phyloP scores from a whole-genome alignment of 1,284 basidiomycete species.

The Takashimella koratensis region DNA sequence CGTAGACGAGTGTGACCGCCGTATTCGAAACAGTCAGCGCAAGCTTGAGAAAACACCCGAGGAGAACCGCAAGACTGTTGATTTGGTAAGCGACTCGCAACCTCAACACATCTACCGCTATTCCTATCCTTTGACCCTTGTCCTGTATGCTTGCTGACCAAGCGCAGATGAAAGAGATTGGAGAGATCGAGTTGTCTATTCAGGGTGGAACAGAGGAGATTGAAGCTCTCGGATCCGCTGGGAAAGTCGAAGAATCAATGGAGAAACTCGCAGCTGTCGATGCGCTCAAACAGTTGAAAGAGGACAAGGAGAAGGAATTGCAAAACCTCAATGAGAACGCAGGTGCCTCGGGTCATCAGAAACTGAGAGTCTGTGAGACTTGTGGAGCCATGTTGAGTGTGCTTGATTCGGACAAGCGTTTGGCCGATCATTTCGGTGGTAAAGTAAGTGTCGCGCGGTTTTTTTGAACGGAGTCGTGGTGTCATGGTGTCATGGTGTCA shows the following conservation, averaged over 20 bases:
- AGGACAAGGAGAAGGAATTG: slow-evolving; percentile 94
- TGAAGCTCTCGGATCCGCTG: slow-evolving; percentile 90
- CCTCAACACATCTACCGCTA: no score
- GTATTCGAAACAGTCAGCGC: slow-evolving; percentile 89
- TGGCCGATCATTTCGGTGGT: slow-evolving; percentile 99
- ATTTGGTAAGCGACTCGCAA: slow-evolving; percentile 75
- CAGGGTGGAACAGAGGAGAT: slow-evolving; percentile 98
- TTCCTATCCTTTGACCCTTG: no score
- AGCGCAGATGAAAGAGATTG: slow-evolving; percentile 99
- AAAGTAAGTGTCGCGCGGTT: slow-evolving; percentile 69
- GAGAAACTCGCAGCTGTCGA: slow-evolving; percentile 95
- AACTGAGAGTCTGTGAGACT: slow-evolving; percentile 97
- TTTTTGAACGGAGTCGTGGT: no score
- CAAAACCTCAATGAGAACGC: slow-evolving; percentile 97
- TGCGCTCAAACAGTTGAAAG: slow-evolving; percentile 92
- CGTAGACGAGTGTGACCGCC: slow-evolving; percentile 95
- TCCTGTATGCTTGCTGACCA: no score
- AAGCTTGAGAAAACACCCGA: slow-evolving; percentile 98
- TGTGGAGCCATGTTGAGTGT: slow-evolving; percentile 98
- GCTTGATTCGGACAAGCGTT: slow-evolving; percentile 93
- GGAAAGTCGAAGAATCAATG: slow-evolving; percentile 98
- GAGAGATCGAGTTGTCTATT: slow-evolving; percentile 97
- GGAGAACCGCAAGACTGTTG: slow-evolving; percentile 97
- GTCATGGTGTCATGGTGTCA: no score
- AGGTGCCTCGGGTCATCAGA: slow-evolving; percentile 97